These are phyloP conservation scores for Ophiostoma ips DNA, from an alignment of 2,329 filamentous ascomycete genomes.

Conservation along the genomic window DNA sequence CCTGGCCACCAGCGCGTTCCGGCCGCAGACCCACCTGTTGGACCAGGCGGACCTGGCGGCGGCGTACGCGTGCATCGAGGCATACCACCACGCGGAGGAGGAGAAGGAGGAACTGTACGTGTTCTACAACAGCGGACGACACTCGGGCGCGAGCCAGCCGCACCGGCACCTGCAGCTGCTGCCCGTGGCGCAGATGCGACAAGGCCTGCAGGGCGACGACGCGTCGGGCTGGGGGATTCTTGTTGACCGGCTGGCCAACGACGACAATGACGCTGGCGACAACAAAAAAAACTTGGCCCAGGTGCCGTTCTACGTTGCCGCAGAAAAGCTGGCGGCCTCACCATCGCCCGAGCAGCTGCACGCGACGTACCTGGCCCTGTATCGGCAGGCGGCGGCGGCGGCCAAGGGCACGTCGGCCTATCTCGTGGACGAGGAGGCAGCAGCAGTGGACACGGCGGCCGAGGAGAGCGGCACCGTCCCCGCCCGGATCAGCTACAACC, in stretches of 20 bases:
- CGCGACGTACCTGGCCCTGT: slow-evolving; percentile 32
- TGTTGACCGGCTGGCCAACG: slow-evolving; percentile 20
- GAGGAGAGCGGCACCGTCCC: slow-evolving; percentile 23
- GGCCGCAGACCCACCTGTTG: slow-evolving; percentile 50
- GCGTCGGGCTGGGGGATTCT: slow-evolving; percentile 34
- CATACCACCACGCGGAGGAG: slow-evolving; percentile 26
- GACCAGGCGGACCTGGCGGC: slow-evolving; percentile 46
- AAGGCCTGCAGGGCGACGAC: slow-evolving; percentile 26
- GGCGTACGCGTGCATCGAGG: slow-evolving; percentile 46
- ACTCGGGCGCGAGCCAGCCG: slow-evolving; percentile 58
- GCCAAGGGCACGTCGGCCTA: slow-evolving; percentile 16
- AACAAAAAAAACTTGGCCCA: neutral
- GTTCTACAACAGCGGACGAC: slow-evolving; percentile 56
- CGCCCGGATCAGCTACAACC: slow-evolving; percentile 47
- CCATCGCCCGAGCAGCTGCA: slow-evolving; percentile 22
- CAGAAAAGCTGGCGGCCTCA: neutral
- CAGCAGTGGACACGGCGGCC: neutral
- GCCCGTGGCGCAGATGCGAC: slow-evolving; percentile 48
- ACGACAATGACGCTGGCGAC: too few relatives aligned
- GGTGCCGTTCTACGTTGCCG: slow-evolving; percentile 9
- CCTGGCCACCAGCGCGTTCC: slow-evolving; percentile 49
- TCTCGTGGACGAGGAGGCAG: neutral
- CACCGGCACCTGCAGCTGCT: slow-evolving; percentile 62
- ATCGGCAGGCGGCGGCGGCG: slow-evolving; percentile 29
- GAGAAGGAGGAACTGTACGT: slow-evolving; percentile 36